These are phyloP conservation scores for Corylus heterophylla DNA, from an alignment of 306 rosid genomes.

Conservation along the genomic window DNA sequence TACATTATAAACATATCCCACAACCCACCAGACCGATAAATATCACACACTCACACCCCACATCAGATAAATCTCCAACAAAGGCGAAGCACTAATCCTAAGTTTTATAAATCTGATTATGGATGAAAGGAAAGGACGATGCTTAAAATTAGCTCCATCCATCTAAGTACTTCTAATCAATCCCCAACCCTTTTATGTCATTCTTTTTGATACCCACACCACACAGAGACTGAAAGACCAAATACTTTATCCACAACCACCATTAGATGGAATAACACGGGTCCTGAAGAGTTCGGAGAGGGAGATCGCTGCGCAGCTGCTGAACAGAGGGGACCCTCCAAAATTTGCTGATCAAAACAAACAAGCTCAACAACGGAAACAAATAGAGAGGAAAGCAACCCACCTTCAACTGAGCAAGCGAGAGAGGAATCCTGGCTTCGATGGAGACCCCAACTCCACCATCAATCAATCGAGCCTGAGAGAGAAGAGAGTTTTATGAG, in stretches of 20 bases:
- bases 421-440: too few species aligned
- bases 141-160: not conserved
- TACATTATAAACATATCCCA: not conserved
- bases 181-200: not conserved
- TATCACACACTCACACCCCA: not conserved
- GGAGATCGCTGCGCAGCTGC: too few species aligned
- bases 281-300: too few species aligned
- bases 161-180: not conserved
- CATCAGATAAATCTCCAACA: not conserved
- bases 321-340: too few species aligned
- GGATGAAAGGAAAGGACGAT: not conserved
- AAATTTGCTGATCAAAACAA: too few species aligned
- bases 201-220: not conserved
- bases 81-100: not conserved
- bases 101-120: not conserved
- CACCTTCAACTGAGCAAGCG: too few species aligned
- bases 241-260: not conserved
- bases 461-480: too few species aligned
- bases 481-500: too few species aligned
- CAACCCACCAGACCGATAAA: not conserved
- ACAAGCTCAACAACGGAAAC: too few species aligned
- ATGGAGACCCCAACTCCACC: too few species aligned
- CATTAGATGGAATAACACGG: not conserved
- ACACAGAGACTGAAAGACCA: not conserved
- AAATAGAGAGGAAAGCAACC: too few species aligned